Percentiles rank a stretch among this genome's conserved stretches.
Evolutionary conservation across 306 rosid species (phyloP).

Genomic region (Dicorynia guianensis): DNA sequence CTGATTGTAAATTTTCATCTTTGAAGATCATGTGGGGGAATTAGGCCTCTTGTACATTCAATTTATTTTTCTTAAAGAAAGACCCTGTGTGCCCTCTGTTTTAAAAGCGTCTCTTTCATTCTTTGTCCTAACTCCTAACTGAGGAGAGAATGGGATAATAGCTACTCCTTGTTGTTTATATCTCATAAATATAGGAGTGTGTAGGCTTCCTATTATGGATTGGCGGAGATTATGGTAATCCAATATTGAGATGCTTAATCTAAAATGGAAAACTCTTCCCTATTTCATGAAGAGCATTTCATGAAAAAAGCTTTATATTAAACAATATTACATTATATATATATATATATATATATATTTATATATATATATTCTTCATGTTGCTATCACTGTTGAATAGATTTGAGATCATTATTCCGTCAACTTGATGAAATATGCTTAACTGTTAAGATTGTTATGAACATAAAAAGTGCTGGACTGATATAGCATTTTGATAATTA

Average conservation of each 20-base stretch:
- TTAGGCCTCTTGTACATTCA: neutral
- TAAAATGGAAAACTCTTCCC: neutral
- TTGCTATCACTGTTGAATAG: neutral
- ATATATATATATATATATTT: too few species aligned
- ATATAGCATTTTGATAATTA: neutral
- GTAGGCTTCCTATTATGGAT: neutral
- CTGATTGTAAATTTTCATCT: neutral
- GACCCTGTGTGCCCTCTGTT: neutral
- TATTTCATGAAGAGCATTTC: neutral
- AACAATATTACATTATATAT: neutral
- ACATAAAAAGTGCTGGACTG: neutral
- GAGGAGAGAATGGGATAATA: neutral
- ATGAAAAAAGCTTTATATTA: neutral
- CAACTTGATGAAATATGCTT: neutral
- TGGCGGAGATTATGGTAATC: neutral
- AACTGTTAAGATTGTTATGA: neutral
- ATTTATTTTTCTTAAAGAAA: neutral
- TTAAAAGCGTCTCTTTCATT: neutral
- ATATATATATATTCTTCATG: slow-evolving; percentile 6
- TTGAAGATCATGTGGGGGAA: neutral
- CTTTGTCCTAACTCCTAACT: too few species aligned
- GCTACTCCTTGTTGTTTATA: neutral
- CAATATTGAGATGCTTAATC: neutral
- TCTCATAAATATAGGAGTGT: neutral
- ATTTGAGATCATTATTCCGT: neutral